phyloP scores from a whole-genome alignment of 2,329 filamentous ascomycete species.

The Fusarium austroafricanum region DNA sequence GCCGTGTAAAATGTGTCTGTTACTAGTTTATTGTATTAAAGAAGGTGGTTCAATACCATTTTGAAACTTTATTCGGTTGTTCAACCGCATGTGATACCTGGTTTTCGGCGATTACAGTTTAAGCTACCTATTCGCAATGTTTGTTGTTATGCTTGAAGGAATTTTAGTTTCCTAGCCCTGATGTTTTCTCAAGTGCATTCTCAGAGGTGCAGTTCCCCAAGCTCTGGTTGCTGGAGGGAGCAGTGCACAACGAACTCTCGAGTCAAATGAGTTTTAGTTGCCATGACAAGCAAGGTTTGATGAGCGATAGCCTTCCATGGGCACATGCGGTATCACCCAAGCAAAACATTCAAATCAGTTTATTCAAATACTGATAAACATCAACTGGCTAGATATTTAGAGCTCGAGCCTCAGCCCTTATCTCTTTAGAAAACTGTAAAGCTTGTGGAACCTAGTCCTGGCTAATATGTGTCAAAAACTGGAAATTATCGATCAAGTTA shows the following conservation, averaged over 20 bases:
- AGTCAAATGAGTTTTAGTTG: too few relatives aligned
- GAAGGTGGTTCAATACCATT: constrained; percentile 34
- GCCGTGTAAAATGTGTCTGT: constrained; percentile 30
- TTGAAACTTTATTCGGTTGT: constrained; percentile 1
- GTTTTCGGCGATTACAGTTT: background rate
- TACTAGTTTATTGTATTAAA: constrained; percentile 35
- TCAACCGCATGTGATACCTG: background rate
- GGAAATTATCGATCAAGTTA: too few relatives aligned
- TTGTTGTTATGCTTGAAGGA: background rate
- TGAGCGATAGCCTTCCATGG: background rate
- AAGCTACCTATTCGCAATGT: background rate
- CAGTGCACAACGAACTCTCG: background rate
- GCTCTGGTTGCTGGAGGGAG: background rate
- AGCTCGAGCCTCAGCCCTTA: background rate
- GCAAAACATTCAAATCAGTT: constrained; percentile 49
- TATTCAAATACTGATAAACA: background rate
- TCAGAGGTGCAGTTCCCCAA: background rate
- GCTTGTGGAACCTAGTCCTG: too few relatives aligned
- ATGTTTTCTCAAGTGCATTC: background rate
- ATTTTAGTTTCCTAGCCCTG: background rate
- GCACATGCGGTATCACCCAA: background rate
- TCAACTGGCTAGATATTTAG: background rate
- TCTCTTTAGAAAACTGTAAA: too few relatives aligned
- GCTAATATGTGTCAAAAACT: too few relatives aligned
- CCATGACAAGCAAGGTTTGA: background rate